A percentile compares a stretch with the other conserved stretches of the same genome.
Conservation (phyloP, 1,284 basidiomycete genomes). For the Ustilago sp. region DNA sequence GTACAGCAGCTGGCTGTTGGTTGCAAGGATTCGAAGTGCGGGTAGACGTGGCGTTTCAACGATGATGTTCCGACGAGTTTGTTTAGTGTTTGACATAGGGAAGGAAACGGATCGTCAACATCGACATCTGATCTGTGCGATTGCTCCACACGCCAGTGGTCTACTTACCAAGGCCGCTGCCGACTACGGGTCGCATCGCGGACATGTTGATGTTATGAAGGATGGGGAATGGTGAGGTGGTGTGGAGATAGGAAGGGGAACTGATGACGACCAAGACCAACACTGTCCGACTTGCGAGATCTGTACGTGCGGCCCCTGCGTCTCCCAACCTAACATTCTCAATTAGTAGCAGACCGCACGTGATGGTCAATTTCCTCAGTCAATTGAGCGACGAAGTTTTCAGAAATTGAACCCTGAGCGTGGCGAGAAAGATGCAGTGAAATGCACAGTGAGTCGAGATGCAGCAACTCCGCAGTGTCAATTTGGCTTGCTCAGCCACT, state of each 20-base stretch:
- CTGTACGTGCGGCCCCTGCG: slow-evolving; percentile 33
- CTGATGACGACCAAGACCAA: slow-evolving; percentile 12
- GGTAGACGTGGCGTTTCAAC: background rate
- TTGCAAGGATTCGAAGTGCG: background rate
- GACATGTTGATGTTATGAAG: slow-evolving; percentile 31
- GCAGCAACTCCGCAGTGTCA: slow-evolving; percentile 23
- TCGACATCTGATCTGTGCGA: background rate
- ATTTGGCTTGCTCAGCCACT: slow-evolving; percentile 28
- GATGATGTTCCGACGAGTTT: background rate
- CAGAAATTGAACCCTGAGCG: slow-evolving; percentile 25
- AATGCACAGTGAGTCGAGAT: slow-evolving; percentile 32
- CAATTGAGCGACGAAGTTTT: slow-evolving; percentile 2
- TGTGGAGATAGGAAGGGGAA: background rate
- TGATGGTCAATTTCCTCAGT: slow-evolving; percentile 3
- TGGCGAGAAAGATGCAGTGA: slow-evolving; percentile 25
- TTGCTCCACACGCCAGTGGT: background rate
- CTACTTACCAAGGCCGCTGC: slow-evolving; percentile 56
- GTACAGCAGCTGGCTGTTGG: slow-evolving; percentile 73
- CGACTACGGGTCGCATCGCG: slow-evolving; percentile 52
- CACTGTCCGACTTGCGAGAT: background rate
- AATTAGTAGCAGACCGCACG: background rate
- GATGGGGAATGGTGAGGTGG: background rate
- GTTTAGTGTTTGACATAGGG: background rate
- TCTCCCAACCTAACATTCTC: slow-evolving; percentile 18
- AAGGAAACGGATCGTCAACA: background rate